Base-by-base conservation (phyloP, 495 filamentous ascomycete species). In the Lasiosphaeria hispida region DNA sequence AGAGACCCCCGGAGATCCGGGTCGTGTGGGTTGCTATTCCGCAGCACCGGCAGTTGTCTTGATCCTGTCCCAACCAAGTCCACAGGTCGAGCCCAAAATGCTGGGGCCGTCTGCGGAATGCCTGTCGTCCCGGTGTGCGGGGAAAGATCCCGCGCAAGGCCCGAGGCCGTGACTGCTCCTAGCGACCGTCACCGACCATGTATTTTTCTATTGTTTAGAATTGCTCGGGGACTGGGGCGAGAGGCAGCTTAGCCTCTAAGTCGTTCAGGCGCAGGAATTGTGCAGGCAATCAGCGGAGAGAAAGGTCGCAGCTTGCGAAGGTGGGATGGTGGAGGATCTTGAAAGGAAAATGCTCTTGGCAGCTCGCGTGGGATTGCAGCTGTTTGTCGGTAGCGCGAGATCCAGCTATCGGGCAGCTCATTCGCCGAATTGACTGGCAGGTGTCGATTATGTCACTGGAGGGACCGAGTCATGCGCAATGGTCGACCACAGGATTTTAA, bases 61-160 rank as follows among this genome's bases (percentile, higher is more conserved):
- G 42, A 38, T 55, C 36, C 53, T 30, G 41, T 13, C 33, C 13
- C 55, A 42, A 36, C 39, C 36, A 23, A 11, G 3, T 15, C 34
- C 23, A 5, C 23, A 30, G 23, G 23, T 30, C 5, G 23, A 30
- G 23, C 23, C 23, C 2, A 30, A 30, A 30, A 30, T 30, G 47
- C n/a, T 43, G 40, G 15, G 33, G 37, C 17, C 11, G 50, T 57
- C 50, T 58, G 60, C 63, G 55, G 59, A 30, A 30, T 30, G 23
- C 23, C 48, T 63, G 53, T 60, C 51, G 65, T 67, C 62, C 72
- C 70, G 71, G 69, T 77, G 73, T 80, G 78, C 78, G 79, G 78
- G 78, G 78, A 80, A 77, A 62, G 64, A 64, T 73, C 78, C 74
- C 76, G 72, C 76, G 74, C 76, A 75, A 30, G 70, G 72, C 73